A percentile compares a stretch with the other conserved stretches of the same genome.
phyloP scores from a whole-genome alignment of 345 rosid genomes.

The Eucalyptus camaldulensis region DNA sequence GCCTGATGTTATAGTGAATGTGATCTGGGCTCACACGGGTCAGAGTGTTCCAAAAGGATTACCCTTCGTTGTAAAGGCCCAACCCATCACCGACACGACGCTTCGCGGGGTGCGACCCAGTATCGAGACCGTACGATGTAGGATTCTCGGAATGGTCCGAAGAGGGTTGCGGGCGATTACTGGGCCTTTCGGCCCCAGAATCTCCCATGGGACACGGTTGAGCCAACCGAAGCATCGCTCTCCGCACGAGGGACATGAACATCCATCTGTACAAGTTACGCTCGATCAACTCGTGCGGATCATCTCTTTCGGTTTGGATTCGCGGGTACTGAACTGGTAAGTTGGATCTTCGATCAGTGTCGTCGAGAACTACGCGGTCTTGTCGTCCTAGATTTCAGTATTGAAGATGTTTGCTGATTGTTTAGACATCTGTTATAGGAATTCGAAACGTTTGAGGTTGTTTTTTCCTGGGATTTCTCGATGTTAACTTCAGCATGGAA shows the following conservation, averaged over 20 bases:
- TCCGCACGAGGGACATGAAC: neutral
- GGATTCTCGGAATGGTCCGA: neutral
- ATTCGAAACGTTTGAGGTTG: neutral
- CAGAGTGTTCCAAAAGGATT: neutral
- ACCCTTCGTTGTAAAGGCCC: neutral
- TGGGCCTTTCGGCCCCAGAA: neutral
- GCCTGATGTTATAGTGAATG: too few species aligned
- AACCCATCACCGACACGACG: neutral
- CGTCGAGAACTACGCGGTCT: neutral
- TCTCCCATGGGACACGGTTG: neutral
- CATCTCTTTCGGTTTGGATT: neutral
- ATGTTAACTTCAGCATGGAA: neutral
- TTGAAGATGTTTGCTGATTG: neutral
- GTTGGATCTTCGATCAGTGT: neutral
- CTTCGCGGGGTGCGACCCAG: neutral
- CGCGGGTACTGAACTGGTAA: neutral
- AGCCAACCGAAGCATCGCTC: neutral
- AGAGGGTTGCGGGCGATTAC: neutral
- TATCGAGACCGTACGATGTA: neutral
- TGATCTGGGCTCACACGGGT: neutral
- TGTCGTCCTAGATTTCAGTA: neutral
- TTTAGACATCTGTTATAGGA: neutral
- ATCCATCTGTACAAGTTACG: neutral
- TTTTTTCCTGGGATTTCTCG: neutral
- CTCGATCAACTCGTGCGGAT: neutral